A percentile compares a stretch with the other conserved stretches of the same genome.
Evolutionary conservation across 2,329 filamentous ascomycete species (phyloP).

Genomic region (Cladosporium halotolerans): DNA sequence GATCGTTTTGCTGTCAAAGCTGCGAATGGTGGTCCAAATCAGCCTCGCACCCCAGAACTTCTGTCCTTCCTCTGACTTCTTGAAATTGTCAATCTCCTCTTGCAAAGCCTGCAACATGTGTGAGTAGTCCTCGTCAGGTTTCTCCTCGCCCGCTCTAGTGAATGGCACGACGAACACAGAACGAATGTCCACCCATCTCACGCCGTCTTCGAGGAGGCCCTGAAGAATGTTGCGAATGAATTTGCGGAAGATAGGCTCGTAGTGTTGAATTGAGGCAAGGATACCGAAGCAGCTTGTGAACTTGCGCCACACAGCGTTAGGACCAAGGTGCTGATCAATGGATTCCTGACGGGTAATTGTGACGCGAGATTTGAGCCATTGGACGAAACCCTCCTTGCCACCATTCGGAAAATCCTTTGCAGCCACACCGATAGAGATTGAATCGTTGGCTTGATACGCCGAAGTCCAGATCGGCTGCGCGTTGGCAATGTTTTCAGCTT

Average conservation of each 20-base stretch:
- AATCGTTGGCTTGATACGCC: conserved; percentile 54
- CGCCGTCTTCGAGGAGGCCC: conserved; percentile 70
- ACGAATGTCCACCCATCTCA: conserved; percentile 78
- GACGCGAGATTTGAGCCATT: conserved; percentile 69
- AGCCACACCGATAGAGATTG: conserved; percentile 54
- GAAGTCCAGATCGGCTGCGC: conserved; percentile 58
- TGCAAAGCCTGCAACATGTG: conserved; percentile 67
- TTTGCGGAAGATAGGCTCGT: conserved; percentile 79
- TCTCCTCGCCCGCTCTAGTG: conserved; percentile 57
- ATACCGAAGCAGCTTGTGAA: conserved; percentile 73
- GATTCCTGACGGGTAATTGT: conserved; percentile 67
- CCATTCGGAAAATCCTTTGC: conserved; percentile 70
- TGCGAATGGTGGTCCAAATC: conserved; percentile 75
- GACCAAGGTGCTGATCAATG: conserved; percentile 72
- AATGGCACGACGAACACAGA: conserved; percentile 69
- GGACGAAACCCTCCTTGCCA: conserved; percentile 64
- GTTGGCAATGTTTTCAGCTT: conserved; percentile 36
- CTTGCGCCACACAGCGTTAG: conserved; percentile 78
- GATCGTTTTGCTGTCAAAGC: conserved; percentile 57
- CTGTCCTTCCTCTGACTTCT: conserved; percentile 61
- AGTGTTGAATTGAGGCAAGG: conserved; percentile 69
- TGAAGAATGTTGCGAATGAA: conserved; percentile 68
- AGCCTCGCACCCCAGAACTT: conserved; percentile 78
- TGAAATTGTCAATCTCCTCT: conserved; percentile 74
- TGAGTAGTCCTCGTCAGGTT: conserved; percentile 60